Conservation (phyloP, 2,329 filamentous ascomycete species). For the Cladosporium sp. region DNA sequence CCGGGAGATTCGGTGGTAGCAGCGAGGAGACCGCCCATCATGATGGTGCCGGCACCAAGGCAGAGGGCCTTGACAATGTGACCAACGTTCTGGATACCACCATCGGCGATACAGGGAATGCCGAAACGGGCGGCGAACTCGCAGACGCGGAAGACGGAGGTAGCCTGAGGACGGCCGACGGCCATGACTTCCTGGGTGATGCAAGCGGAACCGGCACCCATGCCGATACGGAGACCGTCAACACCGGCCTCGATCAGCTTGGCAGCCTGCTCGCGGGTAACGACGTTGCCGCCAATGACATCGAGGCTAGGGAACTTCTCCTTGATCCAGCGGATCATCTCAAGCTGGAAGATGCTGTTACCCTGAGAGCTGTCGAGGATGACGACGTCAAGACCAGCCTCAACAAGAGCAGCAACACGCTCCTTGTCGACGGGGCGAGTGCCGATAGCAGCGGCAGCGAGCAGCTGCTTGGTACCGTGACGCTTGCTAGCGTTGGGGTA, state of each 20-base stretch:
- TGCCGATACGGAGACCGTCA: conserved; percentile 95
- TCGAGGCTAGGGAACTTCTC: conserved; percentile 79
- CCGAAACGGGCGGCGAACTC: conserved; percentile 89
- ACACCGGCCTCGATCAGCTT: conserved; percentile 88
- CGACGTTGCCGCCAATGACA: conserved; percentile 97
- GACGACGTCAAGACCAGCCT: conserved; percentile 93
- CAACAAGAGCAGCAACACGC: conserved; percentile 82
- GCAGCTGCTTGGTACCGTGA: conserved; percentile 93
- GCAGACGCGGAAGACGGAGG: conserved; percentile 86
- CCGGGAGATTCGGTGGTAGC: conserved; percentile 97
- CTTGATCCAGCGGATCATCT: conserved; percentile 98
- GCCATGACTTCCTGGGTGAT: conserved; percentile 99
- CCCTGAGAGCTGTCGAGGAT: conserved; percentile 95
- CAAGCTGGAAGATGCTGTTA: conserved; percentile 97
- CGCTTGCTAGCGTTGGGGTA: conserved; percentile 96
- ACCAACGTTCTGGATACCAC: conserved; percentile 96
- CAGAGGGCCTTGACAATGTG: conserved; percentile 98
- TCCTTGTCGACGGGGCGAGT: conserved; percentile 91
- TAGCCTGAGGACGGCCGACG: conserved; percentile 92
- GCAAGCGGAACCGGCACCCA: conserved; percentile 97
- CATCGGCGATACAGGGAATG: conserved; percentile 96
- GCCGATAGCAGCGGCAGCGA: conserved; percentile 92
- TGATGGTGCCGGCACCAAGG: conserved; percentile 90
- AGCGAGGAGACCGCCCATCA: conserved; percentile 98
- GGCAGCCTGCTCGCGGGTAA: conserved; percentile 95